Percentiles rank a stretch among this genome's conserved stretches.
Evolutionary conservation across 768 basidiomycete species (phyloP).

Genomic region (Podaxis sp.): DNA sequence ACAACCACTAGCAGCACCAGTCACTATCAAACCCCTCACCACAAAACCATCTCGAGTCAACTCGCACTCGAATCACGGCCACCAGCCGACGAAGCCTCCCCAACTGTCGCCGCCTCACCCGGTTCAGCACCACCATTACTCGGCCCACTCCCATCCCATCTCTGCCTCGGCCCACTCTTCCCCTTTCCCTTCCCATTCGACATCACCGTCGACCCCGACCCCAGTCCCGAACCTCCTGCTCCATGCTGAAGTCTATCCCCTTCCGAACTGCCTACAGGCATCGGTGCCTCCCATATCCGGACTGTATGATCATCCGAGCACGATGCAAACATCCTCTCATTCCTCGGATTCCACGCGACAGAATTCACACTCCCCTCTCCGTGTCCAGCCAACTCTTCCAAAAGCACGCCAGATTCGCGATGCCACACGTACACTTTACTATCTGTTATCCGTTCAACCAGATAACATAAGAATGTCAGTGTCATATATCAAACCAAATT

Average conservation of each 20-base stretch:
- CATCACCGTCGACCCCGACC: not conserved
- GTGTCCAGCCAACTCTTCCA: constrained; percentile 90
- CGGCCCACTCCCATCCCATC: constrained; percentile 23
- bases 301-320: constrained; percentile 92
- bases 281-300: constrained; percentile 78
- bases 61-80: not conserved
- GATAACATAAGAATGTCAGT: not conserved
- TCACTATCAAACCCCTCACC: not conserved
- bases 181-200: constrained; percentile 60
- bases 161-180: constrained; percentile 42
- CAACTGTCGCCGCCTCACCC: not conserved
- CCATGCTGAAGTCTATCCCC: not conserved
- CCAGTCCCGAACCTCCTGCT: not conserved
- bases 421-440: constrained; percentile 96
- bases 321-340: constrained; percentile 90
- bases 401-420: constrained; percentile 71
- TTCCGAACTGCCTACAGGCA: constrained; percentile 3
- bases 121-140: not conserved
- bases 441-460: constrained; percentile 44
- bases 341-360: constrained; percentile 92
- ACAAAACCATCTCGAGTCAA: not conserved
- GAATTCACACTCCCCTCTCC: constrained; percentile 89
- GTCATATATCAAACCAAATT: not conserved
- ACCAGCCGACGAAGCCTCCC: not conserved
- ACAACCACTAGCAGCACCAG: too few species aligned